A percentile compares a stretch with the other conserved stretches of the same genome.
Evolutionary conservation across 108 stramenopile species (phyloP).

Genomic region (Bacterosira constricta): DNA sequence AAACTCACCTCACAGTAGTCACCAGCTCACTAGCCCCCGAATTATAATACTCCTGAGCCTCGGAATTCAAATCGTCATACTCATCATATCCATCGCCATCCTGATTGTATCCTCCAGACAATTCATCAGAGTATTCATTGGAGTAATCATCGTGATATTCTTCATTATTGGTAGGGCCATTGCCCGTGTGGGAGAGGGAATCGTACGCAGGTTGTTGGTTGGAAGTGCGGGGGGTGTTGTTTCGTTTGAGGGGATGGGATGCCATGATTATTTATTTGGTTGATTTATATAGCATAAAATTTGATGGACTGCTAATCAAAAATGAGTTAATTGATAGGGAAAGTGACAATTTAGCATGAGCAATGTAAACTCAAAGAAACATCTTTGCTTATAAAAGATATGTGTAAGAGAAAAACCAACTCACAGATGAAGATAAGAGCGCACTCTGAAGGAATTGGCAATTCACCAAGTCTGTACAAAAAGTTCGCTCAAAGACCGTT

Average conservation of each 20-base stretch:
- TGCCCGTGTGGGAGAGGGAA: constrained; percentile 12
- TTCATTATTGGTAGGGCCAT: constrained; percentile 3
- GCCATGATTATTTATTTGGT: constrained; percentile 2
- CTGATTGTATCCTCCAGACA: neutral
- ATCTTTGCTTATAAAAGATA: no score
- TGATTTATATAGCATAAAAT: no score
- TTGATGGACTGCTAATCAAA: no score
- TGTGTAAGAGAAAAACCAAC: no score
- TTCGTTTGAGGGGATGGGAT: constrained; percentile 5
- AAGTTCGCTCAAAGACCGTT: no score
- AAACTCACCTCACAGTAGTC: constrained; percentile 26
- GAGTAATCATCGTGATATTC: neutral
- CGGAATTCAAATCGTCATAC: constrained; percentile 22
- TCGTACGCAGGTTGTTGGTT: constrained; percentile 2
- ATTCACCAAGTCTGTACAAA: no score
- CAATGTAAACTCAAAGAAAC: no score
- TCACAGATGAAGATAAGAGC: no score
- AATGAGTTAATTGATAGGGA: no score
- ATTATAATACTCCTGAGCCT: constrained; percentile 43
- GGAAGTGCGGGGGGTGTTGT: neutral
- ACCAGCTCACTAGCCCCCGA: constrained; percentile 40
- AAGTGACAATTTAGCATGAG: no score
- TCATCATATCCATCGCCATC: neutral
- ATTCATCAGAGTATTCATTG: neutral
- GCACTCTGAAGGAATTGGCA: no score